Evolutionary conservation across 1,284 basidiomycete genomes (phyloP).

Genomic region (Tetrapyrgos nigripes): DNA sequence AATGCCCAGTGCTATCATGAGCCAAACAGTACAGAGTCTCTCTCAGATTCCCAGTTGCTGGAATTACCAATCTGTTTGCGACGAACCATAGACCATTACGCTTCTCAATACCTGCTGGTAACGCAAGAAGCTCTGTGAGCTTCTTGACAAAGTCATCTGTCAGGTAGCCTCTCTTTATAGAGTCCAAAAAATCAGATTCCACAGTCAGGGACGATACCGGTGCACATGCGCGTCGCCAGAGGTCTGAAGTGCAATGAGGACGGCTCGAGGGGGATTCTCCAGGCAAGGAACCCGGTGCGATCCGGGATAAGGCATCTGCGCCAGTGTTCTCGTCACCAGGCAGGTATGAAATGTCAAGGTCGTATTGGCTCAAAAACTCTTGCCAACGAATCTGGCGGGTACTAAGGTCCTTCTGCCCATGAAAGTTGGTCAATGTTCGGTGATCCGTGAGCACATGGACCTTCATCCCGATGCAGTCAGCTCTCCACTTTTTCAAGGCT

Average conservation of each 20-base stretch:
- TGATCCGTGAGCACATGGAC: slow-evolving; percentile 48
- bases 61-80: too few relatives aligned
- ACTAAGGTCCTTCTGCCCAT: too few relatives aligned
- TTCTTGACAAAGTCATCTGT: not conserved
- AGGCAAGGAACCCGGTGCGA: slow-evolving; percentile 23
- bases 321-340: slow-evolving; percentile 24
- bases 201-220: not conserved
- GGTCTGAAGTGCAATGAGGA: not conserved
- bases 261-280: not conserved
- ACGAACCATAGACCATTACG: too few relatives aligned
- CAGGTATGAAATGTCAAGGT: slow-evolving; percentile 24
- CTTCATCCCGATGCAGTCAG: slow-evolving; percentile 34
- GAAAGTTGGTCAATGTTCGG: slow-evolving; percentile 42
- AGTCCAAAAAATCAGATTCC: not conserved
- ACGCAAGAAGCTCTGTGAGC: too few relatives aligned
- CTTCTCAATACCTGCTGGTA: too few relatives aligned
- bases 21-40: too few relatives aligned
- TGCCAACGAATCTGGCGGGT: too few relatives aligned
- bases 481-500: slow-evolving; percentile 36
- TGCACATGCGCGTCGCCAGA: not conserved
- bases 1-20: too few relatives aligned
- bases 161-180: not conserved
- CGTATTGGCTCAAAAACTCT: slow-evolving; percentile 37
- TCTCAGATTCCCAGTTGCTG: slow-evolving; percentile 14
- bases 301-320: too few relatives aligned